Conservation (phyloP, 352 stramenopile species). For the Phytophthora hybrid region DNA sequence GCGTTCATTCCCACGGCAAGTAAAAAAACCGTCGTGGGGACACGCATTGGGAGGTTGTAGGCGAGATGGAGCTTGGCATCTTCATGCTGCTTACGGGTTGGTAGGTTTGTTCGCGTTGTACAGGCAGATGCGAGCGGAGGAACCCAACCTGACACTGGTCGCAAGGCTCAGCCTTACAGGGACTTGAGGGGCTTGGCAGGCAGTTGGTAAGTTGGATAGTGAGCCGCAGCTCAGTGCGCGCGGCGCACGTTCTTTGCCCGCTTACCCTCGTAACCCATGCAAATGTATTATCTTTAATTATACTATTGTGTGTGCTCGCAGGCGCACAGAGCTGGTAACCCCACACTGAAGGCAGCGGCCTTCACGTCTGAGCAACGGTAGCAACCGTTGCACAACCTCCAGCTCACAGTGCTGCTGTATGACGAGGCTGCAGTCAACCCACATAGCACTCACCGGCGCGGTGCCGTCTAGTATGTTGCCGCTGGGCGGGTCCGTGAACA, state of each 20-base stretch:
- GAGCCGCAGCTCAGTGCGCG: not conserved
- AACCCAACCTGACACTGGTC: not conserved
- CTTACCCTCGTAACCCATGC: not conserved
- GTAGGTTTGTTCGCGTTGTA: not conserved
- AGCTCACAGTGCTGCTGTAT: too few relatives aligned
- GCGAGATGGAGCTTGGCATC: not conserved
- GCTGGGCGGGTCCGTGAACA: too few relatives aligned
- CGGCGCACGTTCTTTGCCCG: too few relatives aligned
- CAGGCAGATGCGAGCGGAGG: not conserved
- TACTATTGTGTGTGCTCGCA: not conserved
- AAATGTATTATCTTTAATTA: not conserved
- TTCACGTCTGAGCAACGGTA: not conserved
- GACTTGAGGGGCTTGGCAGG: not conserved
- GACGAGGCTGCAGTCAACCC: too few relatives aligned
- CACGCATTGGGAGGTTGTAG: not conserved
- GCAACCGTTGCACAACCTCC: too few relatives aligned
- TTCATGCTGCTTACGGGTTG: not conserved
- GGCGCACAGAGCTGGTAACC: too few relatives aligned
- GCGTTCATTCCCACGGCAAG: too few relatives aligned
- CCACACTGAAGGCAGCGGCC: not conserved
- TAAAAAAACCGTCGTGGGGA: too few relatives aligned
- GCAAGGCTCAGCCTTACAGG: not conserved
- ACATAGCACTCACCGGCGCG: too few relatives aligned
- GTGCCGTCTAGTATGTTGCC: too few relatives aligned
- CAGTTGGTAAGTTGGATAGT: not conserved